Percentiles rank a stretch among this genome's conserved stretches.
Conservation (phyloP, 2,329 filamentous ascomycete species). For the Trichoderma afroharzianum region DNA sequence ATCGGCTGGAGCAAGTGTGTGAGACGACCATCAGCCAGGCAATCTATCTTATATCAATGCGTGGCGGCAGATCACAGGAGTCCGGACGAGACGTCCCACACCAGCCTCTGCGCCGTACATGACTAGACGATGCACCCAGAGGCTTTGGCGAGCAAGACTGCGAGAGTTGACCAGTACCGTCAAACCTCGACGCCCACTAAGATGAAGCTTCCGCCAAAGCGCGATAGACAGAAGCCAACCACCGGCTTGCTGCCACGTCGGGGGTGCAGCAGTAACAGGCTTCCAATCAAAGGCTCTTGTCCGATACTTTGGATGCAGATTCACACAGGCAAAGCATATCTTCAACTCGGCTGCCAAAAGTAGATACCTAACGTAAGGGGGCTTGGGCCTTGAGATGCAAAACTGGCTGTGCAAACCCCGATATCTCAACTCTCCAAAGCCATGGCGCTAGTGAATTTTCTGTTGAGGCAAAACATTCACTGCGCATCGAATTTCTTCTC, state of each 20-base stretch:
- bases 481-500: constrained; percentile 1
- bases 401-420: neutral
- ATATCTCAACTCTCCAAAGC: neutral
- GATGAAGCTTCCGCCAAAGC: neutral
- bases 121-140: neutral
- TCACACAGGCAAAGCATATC: neutral
- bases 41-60: neutral
- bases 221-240: neutral
- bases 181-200: neutral
- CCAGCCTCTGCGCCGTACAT: neutral
- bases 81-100: neutral
- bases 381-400: neutral
- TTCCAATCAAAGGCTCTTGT: neutral
- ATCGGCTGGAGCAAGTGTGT: neutral
- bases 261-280: neutral
- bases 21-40: neutral
- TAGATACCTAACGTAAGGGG: neutral
- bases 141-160: neutral
- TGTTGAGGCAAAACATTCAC: neutral
- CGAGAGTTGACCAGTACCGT: neutral
- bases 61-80: constrained; percentile 15
- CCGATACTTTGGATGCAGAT: neutral
- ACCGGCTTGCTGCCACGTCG: neutral
- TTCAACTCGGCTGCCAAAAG: neutral
- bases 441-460: neutral